phyloP scores from a whole-genome alignment of 2,329 filamentous ascomycete genomes.

The Colletotrichum nymphaeae region DNA sequence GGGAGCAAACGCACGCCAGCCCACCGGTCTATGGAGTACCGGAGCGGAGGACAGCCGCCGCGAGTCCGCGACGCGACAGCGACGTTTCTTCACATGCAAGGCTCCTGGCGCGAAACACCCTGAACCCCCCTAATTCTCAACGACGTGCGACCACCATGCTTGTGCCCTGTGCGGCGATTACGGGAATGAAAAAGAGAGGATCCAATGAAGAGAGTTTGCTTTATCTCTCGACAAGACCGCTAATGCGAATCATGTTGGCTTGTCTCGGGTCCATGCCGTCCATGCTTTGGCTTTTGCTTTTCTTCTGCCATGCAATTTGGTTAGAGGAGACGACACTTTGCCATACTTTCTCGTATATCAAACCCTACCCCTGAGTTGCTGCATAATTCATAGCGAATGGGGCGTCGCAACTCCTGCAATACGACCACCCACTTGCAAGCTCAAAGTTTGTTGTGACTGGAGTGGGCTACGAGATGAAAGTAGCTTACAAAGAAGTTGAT shows the following conservation, averaged over 20 bases:
- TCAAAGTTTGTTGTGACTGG: background rate
- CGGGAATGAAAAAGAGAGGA: constrained; percentile 10
- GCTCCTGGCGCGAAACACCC: background rate
- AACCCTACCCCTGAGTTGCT: background rate
- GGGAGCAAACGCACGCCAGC: background rate
- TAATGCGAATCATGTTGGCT: constrained; percentile 17
- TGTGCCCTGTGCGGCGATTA: constrained; percentile 25
- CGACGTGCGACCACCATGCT: background rate
- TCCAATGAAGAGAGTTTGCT: constrained; percentile 28
- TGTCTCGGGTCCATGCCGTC: constrained; percentile 5
- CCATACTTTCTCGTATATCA: background rate
- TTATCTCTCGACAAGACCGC: constrained; percentile 16
- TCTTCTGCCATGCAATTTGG: background rate
- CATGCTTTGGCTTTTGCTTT: background rate
- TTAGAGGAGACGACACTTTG: background rate
- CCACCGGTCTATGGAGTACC: background rate
- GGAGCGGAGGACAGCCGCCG: background rate
- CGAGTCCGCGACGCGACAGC: background rate
- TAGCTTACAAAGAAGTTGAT: background rate
- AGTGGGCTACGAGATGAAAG: background rate
- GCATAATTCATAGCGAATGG: background rate
- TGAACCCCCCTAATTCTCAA: background rate
- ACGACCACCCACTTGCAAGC: background rate
- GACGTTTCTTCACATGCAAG: constrained; percentile 27
- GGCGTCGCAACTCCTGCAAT: background rate